Conservation (phyloP, 1,139 yeast genomes). For the Scheffersomyces insectosa region DNA sequence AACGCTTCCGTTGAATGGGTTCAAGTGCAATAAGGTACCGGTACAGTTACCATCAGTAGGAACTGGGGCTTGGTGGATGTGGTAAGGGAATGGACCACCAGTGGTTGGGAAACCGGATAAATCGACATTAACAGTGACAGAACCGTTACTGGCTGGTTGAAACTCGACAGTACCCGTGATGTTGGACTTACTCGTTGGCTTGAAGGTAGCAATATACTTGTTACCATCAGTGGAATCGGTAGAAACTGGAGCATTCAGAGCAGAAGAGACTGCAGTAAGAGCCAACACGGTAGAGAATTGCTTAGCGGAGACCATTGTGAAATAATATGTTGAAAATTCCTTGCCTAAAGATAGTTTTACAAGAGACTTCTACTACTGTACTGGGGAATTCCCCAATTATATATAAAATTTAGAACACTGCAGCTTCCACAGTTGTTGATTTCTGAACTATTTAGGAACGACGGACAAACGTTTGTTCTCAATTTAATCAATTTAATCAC, state of each 20-base stretch:
- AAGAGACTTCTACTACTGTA: too few relatives aligned
- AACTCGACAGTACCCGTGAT: conserved; percentile 34
- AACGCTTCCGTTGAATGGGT: conserved; percentile 39
- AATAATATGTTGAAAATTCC: background rate
- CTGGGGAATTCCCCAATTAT: too few relatives aligned
- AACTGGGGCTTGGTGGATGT: conserved; percentile 39
- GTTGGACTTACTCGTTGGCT: conserved; percentile 13
- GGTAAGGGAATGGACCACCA: conserved; percentile 47
- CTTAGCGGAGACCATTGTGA: conserved; percentile 8
- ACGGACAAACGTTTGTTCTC: too few relatives aligned
- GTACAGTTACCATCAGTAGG: conserved; percentile 43
- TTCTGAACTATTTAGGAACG: too few relatives aligned
- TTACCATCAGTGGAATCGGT: conserved; percentile 27
- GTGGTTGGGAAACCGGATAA: conserved; percentile 32
- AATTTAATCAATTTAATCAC: too few relatives aligned
- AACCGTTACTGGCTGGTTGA: conserved; percentile 31
- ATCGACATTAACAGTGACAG: conserved; percentile 33
- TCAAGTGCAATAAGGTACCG: conserved; percentile 38
- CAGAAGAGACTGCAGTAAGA: conserved; percentile 12
- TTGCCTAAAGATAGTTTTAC: background rate
- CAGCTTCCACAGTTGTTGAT: too few relatives aligned
- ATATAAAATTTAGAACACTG: too few relatives aligned
- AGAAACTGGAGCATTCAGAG: conserved; percentile 26
- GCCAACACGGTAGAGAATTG: conserved; percentile 4
- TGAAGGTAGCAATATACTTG: conserved; percentile 23